These are phyloP conservation scores for Didymella segeticola DNA, from an alignment of 2,329 filamentous ascomycete genomes.

Conservation along the genomic window DNA sequence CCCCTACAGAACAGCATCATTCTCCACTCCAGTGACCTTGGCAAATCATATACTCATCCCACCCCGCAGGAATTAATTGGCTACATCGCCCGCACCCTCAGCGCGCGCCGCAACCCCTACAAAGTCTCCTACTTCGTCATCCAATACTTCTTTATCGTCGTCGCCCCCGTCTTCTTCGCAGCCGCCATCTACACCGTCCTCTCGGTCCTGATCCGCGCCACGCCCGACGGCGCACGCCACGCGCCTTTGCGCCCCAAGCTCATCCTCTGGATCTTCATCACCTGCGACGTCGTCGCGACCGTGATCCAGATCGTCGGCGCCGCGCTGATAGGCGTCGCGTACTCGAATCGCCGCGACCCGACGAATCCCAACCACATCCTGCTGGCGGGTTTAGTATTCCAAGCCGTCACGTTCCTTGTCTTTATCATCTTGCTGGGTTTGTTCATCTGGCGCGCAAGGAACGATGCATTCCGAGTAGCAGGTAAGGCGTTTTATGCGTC, in stretches of 20 bases:
- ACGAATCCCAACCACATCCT: slow-evolving; percentile 62
- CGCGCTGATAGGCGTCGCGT: slow-evolving; percentile 59
- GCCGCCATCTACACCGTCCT: slow-evolving; percentile 64
- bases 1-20: not conserved
- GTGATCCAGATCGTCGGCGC: slow-evolving; percentile 62
- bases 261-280: slow-evolving; percentile 63
- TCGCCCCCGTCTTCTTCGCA: slow-evolving; percentile 64
- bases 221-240: slow-evolving; percentile 43
- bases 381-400: slow-evolving; percentile 62
- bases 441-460: slow-evolving; percentile 51
- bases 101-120: slow-evolving; percentile 57
- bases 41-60: slow-evolving; percentile 33
- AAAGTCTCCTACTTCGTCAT: slow-evolving; percentile 63
- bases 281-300: slow-evolving; percentile 61
- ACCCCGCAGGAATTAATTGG: slow-evolving; percentile 45
- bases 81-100: slow-evolving; percentile 54
- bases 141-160: slow-evolving; percentile 68
- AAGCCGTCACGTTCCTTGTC: slow-evolving; percentile 60
- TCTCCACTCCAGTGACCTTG: not conserved
- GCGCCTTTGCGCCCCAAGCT: slow-evolving; percentile 55
- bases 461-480: slow-evolving; percentile 35
- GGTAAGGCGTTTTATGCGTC: slow-evolving; percentile 52
- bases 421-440: slow-evolving; percentile 54
- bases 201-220: slow-evolving; percentile 56
- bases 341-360: slow-evolving; percentile 59